phyloP scores from a whole-genome alignment of 1,284 basidiomycete species.

The Naganishia sp. region DNA sequence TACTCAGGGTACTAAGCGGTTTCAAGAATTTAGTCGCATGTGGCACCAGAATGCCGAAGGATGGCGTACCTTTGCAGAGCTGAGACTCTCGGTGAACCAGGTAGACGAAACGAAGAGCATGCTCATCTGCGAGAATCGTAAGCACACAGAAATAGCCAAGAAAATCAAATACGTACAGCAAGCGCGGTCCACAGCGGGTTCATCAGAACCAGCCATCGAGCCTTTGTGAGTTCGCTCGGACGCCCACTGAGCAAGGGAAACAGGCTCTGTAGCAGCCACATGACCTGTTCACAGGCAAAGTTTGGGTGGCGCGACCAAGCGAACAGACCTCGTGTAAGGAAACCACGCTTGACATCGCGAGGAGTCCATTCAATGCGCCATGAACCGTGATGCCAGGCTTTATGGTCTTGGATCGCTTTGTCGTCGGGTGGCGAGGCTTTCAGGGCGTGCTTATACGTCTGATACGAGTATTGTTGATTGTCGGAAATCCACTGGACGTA shows the following conservation, averaged over 20 bases:
- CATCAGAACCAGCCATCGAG: conserved; percentile 35
- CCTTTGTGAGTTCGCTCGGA: conserved; percentile 39
- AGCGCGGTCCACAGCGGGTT: conserved; percentile 43
- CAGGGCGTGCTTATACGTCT: conserved; percentile 68
- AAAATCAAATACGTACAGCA: conserved; percentile 39
- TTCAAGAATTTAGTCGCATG: not conserved
- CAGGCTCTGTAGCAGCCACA: conserved; percentile 67
- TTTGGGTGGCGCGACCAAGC: conserved; percentile 86
- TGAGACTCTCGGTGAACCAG: conserved; percentile 75
- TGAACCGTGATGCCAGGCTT: conserved; percentile 32
- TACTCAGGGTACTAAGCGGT: conserved; percentile 67
- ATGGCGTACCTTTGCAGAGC: conserved; percentile 60
- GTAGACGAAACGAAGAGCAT: conserved; percentile 73
- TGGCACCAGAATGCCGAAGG: too few relatives aligned
- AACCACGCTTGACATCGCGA: conserved; percentile 74
- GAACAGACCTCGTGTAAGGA: conserved; percentile 82
- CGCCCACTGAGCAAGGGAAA: conserved; percentile 44
- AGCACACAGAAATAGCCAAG: conserved; percentile 35
- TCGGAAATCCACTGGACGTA: conserved; percentile 77
- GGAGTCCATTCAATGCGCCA: conserved; percentile 64
- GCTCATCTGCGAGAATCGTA: conserved; percentile 53
- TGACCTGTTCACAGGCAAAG: conserved; percentile 81
- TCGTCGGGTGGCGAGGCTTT: conserved; percentile 39
- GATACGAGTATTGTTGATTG: conserved; percentile 83
- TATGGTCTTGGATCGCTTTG: conserved; percentile 22